Evolutionary conservation across 768 basidiomycete species (phyloP).

Genomic region (Suillus sp.): DNA sequence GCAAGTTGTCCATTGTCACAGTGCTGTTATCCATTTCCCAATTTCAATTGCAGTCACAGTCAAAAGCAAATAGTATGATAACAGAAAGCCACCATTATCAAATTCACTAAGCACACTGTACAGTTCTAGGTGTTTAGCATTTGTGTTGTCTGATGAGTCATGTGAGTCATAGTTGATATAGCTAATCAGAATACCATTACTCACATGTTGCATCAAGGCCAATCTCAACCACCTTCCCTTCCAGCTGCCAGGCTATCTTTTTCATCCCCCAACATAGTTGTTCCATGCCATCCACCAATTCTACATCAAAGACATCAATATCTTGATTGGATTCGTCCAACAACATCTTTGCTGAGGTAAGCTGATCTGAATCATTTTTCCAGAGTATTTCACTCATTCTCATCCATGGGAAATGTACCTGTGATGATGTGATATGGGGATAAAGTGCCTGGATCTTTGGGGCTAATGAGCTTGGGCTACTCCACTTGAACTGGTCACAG

Average conservation of each 20-base stretch:
- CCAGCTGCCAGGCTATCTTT: background rate
- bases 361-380: constrained; percentile 25
- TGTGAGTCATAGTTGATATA: background rate
- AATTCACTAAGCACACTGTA: constrained; percentile 27
- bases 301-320: background rate
- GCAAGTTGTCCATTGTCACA: constrained; percentile 19
- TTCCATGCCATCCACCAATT: constrained; percentile 23
- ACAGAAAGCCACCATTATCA: constrained; percentile 27
- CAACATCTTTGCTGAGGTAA: constrained; percentile 27
- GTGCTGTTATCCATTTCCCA: constrained; percentile 22
- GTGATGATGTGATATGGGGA: no score
- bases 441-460: no score
- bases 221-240: constrained; percentile 16
- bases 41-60: constrained; percentile 22
- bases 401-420: no score
- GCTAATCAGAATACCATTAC: constrained; percentile 1
- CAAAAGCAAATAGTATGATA: constrained; percentile 27
- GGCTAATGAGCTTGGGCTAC: no score
- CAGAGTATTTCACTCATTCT: constrained; percentile 29
- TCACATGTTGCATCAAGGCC: constrained; percentile 22
- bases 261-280: constrained; percentile 14
- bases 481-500: no score
- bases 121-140: constrained; percentile 26
- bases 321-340: constrained; percentile 20
- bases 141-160: background rate